phyloP scores from a whole-genome alignment of 78 protist species.

The Cyanophora paradoxa region DNA sequence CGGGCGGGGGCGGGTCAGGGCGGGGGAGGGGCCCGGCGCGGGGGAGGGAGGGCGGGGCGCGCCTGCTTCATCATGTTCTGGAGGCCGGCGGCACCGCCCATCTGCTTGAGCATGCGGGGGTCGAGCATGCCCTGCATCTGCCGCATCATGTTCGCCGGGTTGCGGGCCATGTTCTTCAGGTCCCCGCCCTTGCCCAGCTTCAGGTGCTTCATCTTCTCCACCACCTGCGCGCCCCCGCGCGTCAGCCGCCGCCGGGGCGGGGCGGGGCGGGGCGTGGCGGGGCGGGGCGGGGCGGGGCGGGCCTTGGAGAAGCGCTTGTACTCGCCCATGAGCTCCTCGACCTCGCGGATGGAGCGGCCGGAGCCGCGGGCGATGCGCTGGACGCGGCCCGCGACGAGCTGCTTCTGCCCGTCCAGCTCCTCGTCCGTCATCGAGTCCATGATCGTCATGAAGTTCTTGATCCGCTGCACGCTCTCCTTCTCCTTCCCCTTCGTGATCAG shows the following conservation, averaged over 20 bases:
- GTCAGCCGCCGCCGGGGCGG: slow-evolving; percentile 19
- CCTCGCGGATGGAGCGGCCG: slow-evolving; percentile 64
- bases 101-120: slow-evolving; percentile 74
- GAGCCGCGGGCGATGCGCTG: slow-evolving; percentile 73
- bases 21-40: too few relatives aligned
- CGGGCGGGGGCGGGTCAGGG: too few relatives aligned
- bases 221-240: too few relatives aligned
- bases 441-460: slow-evolving; percentile 74
- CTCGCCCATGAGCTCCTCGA: slow-evolving; percentile 64
- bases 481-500: slow-evolving; percentile 45
- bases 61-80: slow-evolving; percentile 11
- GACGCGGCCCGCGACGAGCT: slow-evolving; percentile 37
- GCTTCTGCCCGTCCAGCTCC: slow-evolving; percentile 63
- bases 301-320: slow-evolving; percentile 45
- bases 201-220: slow-evolving; percentile 54
- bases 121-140: slow-evolving; percentile 62
- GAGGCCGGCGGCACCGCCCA: slow-evolving; percentile 65
- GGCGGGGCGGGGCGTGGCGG: not conserved
- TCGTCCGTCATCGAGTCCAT: slow-evolving; percentile 89
- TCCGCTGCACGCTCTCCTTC: slow-evolving; percentile 36
- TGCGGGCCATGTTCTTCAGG: slow-evolving; percentile 7
- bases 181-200: slow-evolving; percentile 8
- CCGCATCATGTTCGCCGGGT: slow-evolving; percentile 12
- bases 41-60: too few relatives aligned
- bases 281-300: too few relatives aligned